phyloP scores from a whole-genome alignment of 139 green algal species.

The Tetraselmis chui region DNA sequence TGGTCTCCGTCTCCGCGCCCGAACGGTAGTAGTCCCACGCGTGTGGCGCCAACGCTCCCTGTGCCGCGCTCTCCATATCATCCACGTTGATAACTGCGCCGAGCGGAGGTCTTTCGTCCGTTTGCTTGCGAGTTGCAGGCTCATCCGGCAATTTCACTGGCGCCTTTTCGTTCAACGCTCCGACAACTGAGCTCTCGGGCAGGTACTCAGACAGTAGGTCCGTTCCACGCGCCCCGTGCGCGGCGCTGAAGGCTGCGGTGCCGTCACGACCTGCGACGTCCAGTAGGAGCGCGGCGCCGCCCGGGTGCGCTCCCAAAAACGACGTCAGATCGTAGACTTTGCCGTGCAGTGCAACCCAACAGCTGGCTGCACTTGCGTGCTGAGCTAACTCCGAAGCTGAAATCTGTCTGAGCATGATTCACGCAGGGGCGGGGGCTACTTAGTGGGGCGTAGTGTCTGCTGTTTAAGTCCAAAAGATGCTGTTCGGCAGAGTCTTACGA shows the following conservation, averaged over 20 bases:
- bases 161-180: too few relatives aligned
- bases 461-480: too few relatives aligned
- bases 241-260: background rate
- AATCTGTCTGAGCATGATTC: too few relatives aligned
- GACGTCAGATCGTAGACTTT: background rate
- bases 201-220: background rate
- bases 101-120: background rate
- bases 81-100: background rate
- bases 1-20: conserved; percentile 5
- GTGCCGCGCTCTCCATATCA: background rate
- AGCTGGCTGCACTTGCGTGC: background rate
- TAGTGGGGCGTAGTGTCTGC: too few relatives aligned
- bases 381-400: background rate
- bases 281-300: background rate
- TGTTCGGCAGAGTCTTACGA: too few relatives aligned
- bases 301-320: background rate
- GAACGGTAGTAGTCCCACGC: conserved; percentile 1
- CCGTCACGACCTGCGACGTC: background rate
- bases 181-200: too few relatives aligned
- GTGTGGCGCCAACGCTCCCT: background rate
- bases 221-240: background rate
- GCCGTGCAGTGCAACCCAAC: background rate
- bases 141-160: too few relatives aligned
- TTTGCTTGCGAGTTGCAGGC: too few relatives aligned
- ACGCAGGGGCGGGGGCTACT: too few relatives aligned